phyloP scores from a whole-genome alignment of 768 basidiomycete species.

The Arthromyces matolae region DNA sequence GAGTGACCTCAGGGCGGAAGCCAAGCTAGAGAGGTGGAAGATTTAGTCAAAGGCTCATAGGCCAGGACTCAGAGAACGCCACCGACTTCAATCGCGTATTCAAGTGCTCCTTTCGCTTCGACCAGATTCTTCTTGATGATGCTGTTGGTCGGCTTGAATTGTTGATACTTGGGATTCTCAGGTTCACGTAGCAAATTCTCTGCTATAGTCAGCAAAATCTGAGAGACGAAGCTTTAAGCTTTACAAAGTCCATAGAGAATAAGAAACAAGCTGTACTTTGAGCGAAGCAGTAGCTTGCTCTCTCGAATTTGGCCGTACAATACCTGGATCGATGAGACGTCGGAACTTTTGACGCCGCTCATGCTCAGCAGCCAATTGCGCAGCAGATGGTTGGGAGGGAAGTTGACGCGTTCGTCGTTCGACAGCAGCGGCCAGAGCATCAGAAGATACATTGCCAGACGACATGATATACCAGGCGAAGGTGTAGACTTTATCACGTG shows the following conservation, averaged over 20 bases:
- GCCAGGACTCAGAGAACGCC: background rate
- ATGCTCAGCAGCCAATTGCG: conserved; percentile 47
- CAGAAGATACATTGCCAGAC: conserved; percentile 25
- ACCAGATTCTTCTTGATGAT: conserved; percentile 64
- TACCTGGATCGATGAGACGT: conserved; percentile 75
- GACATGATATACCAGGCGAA: conserved; percentile 6
- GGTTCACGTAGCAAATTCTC: conserved; percentile 75
- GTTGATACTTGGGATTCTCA: conserved; percentile 64
- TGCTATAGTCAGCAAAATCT: conserved; percentile 67
- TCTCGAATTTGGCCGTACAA: conserved; percentile 65
- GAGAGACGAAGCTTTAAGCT: conserved; percentile 17
- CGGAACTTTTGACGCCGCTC: conserved; percentile 71
- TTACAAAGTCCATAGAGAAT: conserved; percentile 16
- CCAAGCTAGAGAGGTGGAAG: conserved; percentile 49
- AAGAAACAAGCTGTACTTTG: conserved; percentile 43
- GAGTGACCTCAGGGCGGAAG: conserved; percentile 61
- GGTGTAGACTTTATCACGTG: background rate
- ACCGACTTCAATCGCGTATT: conserved; percentile 77
- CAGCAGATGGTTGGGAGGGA: conserved; percentile 31
- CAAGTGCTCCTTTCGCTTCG: conserved; percentile 69
- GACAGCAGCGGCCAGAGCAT: conserved; percentile 41
- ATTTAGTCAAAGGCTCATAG: conserved; percentile 7
- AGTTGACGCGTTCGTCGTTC: conserved; percentile 37
- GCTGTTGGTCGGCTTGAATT: conserved; percentile 74
- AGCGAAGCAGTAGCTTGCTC: conserved; percentile 58